Evolutionary conservation across 345 rosid species (phyloP), one percentile per base, ranked within the genome.

Genomic region (Brassica juncea): DNA sequence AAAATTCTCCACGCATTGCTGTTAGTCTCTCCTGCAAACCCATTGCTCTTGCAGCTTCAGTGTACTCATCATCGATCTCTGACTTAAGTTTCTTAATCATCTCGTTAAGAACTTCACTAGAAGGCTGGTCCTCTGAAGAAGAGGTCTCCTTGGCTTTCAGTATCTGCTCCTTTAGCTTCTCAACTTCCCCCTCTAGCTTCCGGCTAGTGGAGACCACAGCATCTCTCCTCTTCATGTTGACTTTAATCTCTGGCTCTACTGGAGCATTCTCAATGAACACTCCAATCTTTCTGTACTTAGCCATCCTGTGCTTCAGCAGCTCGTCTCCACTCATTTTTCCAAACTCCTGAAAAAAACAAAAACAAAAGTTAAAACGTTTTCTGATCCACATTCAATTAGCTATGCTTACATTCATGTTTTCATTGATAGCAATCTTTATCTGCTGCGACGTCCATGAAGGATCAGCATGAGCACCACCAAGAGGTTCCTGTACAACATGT

Each of bases 401-500:
- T 67, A 77, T 42, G 83, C 99, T 66, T 82, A 94, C 99, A 67
- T 86, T 85, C 97, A 91, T 92, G 80, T 88, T 6, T 82, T 91
- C 91, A 68, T 86, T 89, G 81, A 94, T 88, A 66, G 93, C 93
- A 59, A 78, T 82, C 88, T 92, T 94, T 80, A 94, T 94, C 84
- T 87, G 92, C 76, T 87, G 90, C 31, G 98, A 92, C 62, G 98
- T 90, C 98, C 96, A 90, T 60, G 86, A 76, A 12, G 98, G 93
- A 86, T 92, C 94, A 42, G 93, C 89, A 84, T 94, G 96, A 28
- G 98, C 98, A 39, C 98, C 98, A 61, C 96, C 98, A 70, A 92
- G 90, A 9, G 98, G 98, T 84, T 94, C 98, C 98, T 94, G 86
- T 75, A 19, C 70, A 80, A 77, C 19, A 81, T 27, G 77, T 2